Evolutionary conservation across 2,329 filamentous ascomycete genomes (phyloP), one percentile per base, ranked within the genome.

Genomic region (Epichloe uncinata): DNA sequence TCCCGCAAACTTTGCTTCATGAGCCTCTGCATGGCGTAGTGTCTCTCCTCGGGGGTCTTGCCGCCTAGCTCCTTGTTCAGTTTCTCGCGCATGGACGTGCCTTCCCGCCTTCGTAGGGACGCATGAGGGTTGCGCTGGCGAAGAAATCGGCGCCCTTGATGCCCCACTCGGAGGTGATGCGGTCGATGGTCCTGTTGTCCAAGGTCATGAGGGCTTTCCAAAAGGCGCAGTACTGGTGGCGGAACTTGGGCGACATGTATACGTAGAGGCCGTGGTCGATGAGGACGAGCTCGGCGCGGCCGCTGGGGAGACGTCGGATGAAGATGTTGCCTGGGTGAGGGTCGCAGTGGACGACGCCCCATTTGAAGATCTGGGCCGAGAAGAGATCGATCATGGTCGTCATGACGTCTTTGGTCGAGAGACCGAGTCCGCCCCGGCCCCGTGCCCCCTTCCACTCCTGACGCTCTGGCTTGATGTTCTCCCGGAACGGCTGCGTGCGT

Each of bases 191-290:
- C 20, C 76, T 71, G 67, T 96, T 95, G 72, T 98, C 93, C 57
- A 97, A 93, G 0, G 88, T 89, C 72, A 97, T 81, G 11, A 98
- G 78, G 0, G 85, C 83, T 66, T 94, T 95, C 93, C 93, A 98
- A 71, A 98, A 93, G 4, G 79, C 73, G 16, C 83, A 82, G 66
- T 97, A 97, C 64, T 97, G 81, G 61, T 84, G 83, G 11, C 89
- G 79, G 70, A 97, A 95, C 52, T 79, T 72, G 1, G 85, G 83
- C 22, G 79, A 74, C 86, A 97, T 93, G 66, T 87, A 84, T 50
- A 97, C 87, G 69, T 98, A 98, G 5, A 98, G 79, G 0, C 93
- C 93, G 66, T 98, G 93, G 66, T 98, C 93, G 63, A 98, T 95
- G 36, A 98, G 81, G 1, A 97, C 91, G 33, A 98, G 77, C 69